Base-by-base conservation (phyloP, 2,329 filamentous ascomycete species). In the Scolecobasidium constrictum region DNA sequence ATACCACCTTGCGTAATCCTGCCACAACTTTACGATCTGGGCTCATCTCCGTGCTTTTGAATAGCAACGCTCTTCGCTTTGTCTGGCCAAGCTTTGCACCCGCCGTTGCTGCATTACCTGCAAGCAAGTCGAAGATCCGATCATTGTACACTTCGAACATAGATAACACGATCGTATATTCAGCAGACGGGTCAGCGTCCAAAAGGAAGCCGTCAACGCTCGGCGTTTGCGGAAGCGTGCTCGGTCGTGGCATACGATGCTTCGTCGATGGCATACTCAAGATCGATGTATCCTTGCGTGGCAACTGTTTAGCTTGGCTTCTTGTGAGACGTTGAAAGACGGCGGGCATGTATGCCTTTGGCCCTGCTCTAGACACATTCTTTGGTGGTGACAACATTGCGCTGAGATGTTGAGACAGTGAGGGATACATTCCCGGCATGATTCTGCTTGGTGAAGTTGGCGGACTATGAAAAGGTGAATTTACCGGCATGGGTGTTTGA, bases 131-230 rank as follows among this genome's bases (percentile, higher is more conserved):
- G 59, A 93, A 96, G 50, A 98, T 96, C 26, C 88, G 81, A 63
- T 98, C 90, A 56, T 98, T 98, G 67, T 98, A 95, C 1, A 98
- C 90, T 61, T 98, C 92, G 62, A 96, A 96, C 88, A 98, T 98
- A 42, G 87, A 94, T 17, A 98, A 73, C 9, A 98, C 68, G 42
- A 98, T 78, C 4, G 83, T 82, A 53, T 95, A 95, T 52, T 94
- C 86, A 43, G 81, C 77, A 16, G 74, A 73, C 1, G 71, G 68
- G 48, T 88, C 83, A 38, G 78, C 68, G 0, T 77, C 71, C 1
- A 93, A 70, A 4, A 72, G 66, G 35, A 94, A 68, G 40, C 79
- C 71, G 60, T 78, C 77, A 41, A 94, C 77, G 49, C 87, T 79
- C 6, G 90, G 90, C 4, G 71, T 66, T 45, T 82, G 77, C 1